A percentile compares a stretch with the other conserved stretches of the same genome.
phyloP scores from a whole-genome alignment of 1,284 basidiomycete genomes.

The Marasmius fiardii region DNA sequence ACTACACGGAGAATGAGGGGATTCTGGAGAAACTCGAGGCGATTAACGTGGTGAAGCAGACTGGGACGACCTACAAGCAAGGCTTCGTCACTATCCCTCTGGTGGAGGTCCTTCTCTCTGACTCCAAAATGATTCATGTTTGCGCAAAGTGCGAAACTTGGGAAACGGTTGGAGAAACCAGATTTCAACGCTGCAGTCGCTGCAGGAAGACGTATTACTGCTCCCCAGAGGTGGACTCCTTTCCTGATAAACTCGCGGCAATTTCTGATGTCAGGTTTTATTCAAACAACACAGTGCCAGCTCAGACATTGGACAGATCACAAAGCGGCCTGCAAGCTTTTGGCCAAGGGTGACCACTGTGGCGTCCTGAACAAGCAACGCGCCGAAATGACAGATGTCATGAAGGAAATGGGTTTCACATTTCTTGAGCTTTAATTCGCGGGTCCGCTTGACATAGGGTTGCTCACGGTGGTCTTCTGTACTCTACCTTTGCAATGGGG shows the following conservation, averaged over 20 bases:
- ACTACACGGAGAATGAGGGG: neutral
- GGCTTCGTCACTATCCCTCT: neutral
- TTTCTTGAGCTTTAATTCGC: neutral
- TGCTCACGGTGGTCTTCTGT: no score
- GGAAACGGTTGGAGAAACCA: neutral
- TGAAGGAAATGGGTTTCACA: neutral
- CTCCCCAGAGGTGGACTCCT: neutral
- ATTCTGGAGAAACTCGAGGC: neutral
- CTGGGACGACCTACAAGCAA: neutral
- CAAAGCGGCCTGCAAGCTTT: neutral
- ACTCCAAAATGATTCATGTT: neutral
- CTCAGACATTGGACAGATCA: neutral
- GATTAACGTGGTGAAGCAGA: neutral
- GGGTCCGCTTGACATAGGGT: no score
- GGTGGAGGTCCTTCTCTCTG: neutral
- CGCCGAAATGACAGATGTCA: neutral
- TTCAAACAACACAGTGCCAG: neutral
- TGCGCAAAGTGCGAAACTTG: neutral
- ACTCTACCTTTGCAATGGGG: no score
- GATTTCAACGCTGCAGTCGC: neutral
- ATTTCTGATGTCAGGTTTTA: neutral
- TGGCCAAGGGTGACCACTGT: neutral
- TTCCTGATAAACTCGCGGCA: neutral
- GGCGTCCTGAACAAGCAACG: neutral
- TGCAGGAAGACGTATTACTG: neutral